Evolutionary conservation across 2,329 filamentous ascomycete genomes (phyloP), one percentile per base, ranked within the genome.

Genomic region (Cucurbitaria berberidis): DNA sequence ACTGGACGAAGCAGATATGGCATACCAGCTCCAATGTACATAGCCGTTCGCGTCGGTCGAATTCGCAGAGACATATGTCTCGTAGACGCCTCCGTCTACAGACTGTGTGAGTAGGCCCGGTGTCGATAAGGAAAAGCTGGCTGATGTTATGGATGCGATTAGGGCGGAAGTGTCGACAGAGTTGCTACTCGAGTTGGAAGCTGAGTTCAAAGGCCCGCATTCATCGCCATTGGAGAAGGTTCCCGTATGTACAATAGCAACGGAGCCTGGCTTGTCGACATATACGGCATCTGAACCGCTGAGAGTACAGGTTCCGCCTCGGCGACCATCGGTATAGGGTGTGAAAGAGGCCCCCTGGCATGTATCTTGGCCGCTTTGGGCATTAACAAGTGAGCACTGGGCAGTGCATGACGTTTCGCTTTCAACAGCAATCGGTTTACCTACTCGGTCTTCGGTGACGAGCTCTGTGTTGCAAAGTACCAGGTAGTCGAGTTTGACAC

Each of bases 301-400:
- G 22, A 66, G 45, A 18, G 64, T 21, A 52, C 70, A 73, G 34
- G 39, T 50, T n/a, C 67, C 69, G 30, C 57, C 53, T 11, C 22
- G 27, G 6, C 49, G 43, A 18, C 57, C 51, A 26, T 63, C 62
- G 13, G 59, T 56, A 16, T 57, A 54, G 13, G 64, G 53, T 10
- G 55, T 56, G 46, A 69, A 73, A 1, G 59, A 57, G 6, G 65
- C 63, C 29, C 54, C 59, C 39, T 64, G 48, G 42, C 70, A 72
- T 4, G 60, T 52, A 18, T 63, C 57, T n/a, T 60, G 51, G 18
- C 58, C 57, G 68, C 59, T 57, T 13, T 47, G 48, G 16, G 66
- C 55, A 32, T 73, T 70, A 11, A 69, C 27, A 16, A 65, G 53
- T 8, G 70, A 70, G 42, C 70, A 73, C 51, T 67, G 61, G 10